These are phyloP conservation scores for Coniferiporia sulphurascens DNA, from an alignment of 1,284 basidiomycete species.

Conservation along the genomic window DNA sequence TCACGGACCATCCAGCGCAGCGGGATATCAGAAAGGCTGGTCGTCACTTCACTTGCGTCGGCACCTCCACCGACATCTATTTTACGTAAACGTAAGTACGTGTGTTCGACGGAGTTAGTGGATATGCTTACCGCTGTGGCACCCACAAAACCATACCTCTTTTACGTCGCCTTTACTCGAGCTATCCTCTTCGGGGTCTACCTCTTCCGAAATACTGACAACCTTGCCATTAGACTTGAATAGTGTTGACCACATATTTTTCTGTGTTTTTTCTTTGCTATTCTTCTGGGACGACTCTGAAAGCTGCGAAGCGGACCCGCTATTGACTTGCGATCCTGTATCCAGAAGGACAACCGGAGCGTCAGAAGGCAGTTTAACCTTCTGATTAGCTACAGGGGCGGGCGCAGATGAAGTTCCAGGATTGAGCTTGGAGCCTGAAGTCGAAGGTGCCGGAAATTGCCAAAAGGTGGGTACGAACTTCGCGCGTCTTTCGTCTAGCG, in stretches of 20 bases:
- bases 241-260: neutral
- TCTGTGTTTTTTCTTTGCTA: slow-evolving; percentile 1
- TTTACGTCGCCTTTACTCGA: slow-evolving; percentile 38
- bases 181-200: neutral
- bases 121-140: slow-evolving; percentile 45
- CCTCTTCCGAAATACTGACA: neutral
- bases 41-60: slow-evolving; percentile 37
- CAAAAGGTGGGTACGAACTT: slow-evolving; percentile 52
- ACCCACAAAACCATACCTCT: slow-evolving; percentile 64
- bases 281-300: neutral
- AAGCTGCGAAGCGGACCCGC: neutral
- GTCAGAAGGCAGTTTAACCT: neutral
- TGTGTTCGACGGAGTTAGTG: neutral
- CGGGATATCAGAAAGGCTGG: slow-evolving; percentile 53
- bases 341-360: neutral
- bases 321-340: neutral
- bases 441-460: slow-evolving; percentile 27
- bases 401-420: neutral
- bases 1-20: slow-evolving; percentile 72
- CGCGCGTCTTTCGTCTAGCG: slow-evolving; percentile 60
- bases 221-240: neutral
- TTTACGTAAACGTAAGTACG: neutral
- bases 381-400: neutral
- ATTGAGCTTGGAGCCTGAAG: neutral
- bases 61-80: slow-evolving; percentile 67